A percentile compares a stretch with the other conserved stretches of the same genome.
Conservation (phyloP, 208 protist genomes). For the Herpetomonas muscarum region DNA sequence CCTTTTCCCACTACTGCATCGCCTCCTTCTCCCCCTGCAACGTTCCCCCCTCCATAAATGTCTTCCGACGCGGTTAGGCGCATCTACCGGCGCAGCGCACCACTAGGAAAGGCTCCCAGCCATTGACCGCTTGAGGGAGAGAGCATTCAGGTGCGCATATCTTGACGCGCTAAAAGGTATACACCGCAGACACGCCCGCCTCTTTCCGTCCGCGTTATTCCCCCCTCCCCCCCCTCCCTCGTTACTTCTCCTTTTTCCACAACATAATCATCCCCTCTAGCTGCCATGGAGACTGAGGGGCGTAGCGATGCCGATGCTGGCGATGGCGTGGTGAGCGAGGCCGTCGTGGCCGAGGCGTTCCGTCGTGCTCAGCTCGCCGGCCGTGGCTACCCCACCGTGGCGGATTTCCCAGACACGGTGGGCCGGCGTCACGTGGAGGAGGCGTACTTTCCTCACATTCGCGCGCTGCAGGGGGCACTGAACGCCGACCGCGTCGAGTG, state of each 20-base stretch:
- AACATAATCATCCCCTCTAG: neutral
- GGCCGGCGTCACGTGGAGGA: conserved; percentile 25
- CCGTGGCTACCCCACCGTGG: conserved; percentile 31
- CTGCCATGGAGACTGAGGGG: neutral
- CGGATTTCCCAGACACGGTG: conserved; percentile 55
- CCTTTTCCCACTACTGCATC: no score
- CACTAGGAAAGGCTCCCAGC: no score
- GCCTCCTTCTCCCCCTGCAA: no score
- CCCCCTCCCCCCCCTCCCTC: neutral
- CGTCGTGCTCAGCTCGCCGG: conserved; percentile 64
- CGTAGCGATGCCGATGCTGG: neutral
- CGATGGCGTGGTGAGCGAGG: neutral
- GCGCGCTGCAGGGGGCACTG: neutral
- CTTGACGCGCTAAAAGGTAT: no score
- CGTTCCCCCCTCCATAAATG: no score
- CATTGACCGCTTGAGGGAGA: no score
- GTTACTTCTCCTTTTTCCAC: neutral
- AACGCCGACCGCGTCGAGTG: neutral
- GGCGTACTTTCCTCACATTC: conserved; percentile 47
- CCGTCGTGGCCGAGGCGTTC: conserved; percentile 48
- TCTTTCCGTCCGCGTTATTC: no score
- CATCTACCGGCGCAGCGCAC: no score
- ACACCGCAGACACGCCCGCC: no score
- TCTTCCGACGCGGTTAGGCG: no score
- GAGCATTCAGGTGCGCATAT: no score